Evolutionary conservation across 2,329 filamentous ascomycete genomes (phyloP).

Genomic region (Basipetospora sp.): DNA sequence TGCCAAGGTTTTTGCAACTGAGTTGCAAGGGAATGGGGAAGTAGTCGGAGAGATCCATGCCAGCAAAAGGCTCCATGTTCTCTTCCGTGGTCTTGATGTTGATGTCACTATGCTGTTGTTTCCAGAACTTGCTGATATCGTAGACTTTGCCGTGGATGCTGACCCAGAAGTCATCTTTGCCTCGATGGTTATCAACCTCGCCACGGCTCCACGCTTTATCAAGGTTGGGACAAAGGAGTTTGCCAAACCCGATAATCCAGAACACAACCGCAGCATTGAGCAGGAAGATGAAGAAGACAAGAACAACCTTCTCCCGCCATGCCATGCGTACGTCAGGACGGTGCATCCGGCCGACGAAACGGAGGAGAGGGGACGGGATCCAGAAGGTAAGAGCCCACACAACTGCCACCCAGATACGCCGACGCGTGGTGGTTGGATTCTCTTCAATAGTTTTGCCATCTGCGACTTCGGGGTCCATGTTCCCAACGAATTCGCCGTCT

Average conservation of each 20-base stretch:
- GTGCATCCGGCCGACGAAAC: constrained; percentile 85
- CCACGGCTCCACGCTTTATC: constrained; percentile 72
- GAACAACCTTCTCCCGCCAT: constrained; percentile 86
- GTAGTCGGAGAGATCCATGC: constrained; percentile 67
- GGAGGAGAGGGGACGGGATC: constrained; percentile 76
- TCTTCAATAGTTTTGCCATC: constrained; percentile 64
- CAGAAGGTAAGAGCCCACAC: constrained; percentile 85
- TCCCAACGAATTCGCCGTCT: constrained; percentile 52
- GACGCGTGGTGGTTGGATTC: constrained; percentile 43
- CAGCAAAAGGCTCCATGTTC: constrained; percentile 65
- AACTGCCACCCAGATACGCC: constrained; percentile 65
- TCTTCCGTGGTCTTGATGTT: constrained; percentile 42
- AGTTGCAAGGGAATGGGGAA: constrained; percentile 64
- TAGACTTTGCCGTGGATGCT: constrained; percentile 80
- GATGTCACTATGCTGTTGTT: constrained; percentile 65
- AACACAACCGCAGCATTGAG: constrained; percentile 75
- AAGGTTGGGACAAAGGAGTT: constrained; percentile 73
- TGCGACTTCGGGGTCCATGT: constrained; percentile 63
- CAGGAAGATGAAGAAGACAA: constrained; percentile 66
- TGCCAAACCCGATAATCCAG: constrained; percentile 79
- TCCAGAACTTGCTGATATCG: constrained; percentile 82
- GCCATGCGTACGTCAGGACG: constrained; percentile 91
- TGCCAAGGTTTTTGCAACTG: constrained; percentile 61
- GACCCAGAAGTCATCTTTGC: constrained; percentile 69
- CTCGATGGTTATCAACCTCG: constrained; percentile 57